Conservation (phyloP, 176 grass and related monocot genomes). For the Luzula sylvatica region DNA sequence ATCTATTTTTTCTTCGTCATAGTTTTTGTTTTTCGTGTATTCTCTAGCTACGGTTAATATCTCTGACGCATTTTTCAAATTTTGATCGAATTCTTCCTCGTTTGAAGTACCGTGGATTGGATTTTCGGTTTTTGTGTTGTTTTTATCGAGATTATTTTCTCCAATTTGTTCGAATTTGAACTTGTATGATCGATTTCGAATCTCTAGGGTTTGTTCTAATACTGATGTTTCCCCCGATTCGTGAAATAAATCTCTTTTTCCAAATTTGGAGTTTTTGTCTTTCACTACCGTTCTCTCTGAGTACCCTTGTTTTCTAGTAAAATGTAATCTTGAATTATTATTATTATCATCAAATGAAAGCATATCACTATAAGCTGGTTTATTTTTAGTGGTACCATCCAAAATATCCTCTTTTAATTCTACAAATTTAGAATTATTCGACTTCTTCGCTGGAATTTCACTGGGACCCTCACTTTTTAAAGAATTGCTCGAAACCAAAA, state of each 20-base stretch:
- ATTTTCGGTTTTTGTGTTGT: not conserved
- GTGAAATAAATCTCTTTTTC: constrained; percentile 21
- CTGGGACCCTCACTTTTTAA: constrained; percentile 7
- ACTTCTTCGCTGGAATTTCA: not conserved
- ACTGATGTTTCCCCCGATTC: constrained; percentile 45
- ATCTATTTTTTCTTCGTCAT: constrained; percentile 47
- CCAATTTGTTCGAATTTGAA: constrained; percentile 24
- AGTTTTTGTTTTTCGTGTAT: constrained; percentile 38
- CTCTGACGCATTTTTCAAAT: constrained; percentile 50
- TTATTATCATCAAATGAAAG: constrained; percentile 31
- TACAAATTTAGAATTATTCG: not conserved
- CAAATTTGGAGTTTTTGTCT: constrained; percentile 19
- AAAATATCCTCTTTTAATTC: constrained; percentile 7
- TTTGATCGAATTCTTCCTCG: constrained; percentile 45
- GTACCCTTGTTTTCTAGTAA: constrained; percentile 15
- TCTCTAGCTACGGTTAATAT: constrained; percentile 46
- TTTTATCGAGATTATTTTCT: constrained; percentile 3
- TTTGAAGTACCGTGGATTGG: constrained; percentile 1
- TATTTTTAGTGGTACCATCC: not conserved
- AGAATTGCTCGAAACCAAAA: not conserved
- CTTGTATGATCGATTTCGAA: constrained; percentile 50
- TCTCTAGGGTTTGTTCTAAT: constrained; percentile 55
- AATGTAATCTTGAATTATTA: constrained; percentile 23
- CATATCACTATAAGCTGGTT: constrained; percentile 22
- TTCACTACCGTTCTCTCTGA: constrained; percentile 51